Conservation (phyloP, 371 early-diverging fungal genomes). For the Lichtheimia hyalospora region DNA sequence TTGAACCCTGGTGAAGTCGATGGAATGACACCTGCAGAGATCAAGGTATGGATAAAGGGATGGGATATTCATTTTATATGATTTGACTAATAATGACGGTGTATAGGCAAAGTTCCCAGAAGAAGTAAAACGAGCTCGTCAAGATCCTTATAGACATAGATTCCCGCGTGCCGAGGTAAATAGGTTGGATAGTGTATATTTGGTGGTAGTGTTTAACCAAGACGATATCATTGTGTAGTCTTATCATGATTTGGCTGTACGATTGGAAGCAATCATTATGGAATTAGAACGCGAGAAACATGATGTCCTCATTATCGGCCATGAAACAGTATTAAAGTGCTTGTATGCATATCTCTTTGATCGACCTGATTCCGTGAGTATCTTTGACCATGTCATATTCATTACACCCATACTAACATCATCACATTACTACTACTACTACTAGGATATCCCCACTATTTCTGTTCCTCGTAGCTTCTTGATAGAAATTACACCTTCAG, state of each 20-base stretch:
- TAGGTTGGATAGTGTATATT: too few relatives aligned
- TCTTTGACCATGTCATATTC: too few relatives aligned
- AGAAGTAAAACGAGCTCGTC: conserved; percentile 63
- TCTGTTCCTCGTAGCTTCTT: conserved; percentile 73
- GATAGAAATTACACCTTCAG: conserved; percentile 78
- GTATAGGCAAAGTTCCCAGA: conserved; percentile 64
- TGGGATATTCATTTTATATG: too few relatives aligned
- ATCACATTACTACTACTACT: neutral
- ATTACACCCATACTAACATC: neutral
- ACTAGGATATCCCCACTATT: conserved; percentile 73
- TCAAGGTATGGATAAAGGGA: conserved; percentile 41
- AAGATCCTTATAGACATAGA: conserved; percentile 71
- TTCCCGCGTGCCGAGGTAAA: conserved; percentile 73
- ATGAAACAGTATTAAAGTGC: conserved; percentile 69
- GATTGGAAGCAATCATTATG: conserved; percentile 64
- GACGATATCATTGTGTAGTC: conserved; percentile 32
- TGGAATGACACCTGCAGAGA: conserved; percentile 79
- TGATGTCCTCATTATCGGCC: conserved; percentile 77
- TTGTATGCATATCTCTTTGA: conserved; percentile 71
- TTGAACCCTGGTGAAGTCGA: conserved; percentile 87
- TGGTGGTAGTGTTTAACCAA: too few relatives aligned
- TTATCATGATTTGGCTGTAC: conserved; percentile 59
- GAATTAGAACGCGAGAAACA: conserved; percentile 77
- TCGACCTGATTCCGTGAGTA: conserved; percentile 42
- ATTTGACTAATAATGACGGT: neutral